These are phyloP conservation scores for Trichoderma asperellum DNA, from an alignment of 2,329 filamentous ascomycete genomes.

Conservation along the genomic window DNA sequence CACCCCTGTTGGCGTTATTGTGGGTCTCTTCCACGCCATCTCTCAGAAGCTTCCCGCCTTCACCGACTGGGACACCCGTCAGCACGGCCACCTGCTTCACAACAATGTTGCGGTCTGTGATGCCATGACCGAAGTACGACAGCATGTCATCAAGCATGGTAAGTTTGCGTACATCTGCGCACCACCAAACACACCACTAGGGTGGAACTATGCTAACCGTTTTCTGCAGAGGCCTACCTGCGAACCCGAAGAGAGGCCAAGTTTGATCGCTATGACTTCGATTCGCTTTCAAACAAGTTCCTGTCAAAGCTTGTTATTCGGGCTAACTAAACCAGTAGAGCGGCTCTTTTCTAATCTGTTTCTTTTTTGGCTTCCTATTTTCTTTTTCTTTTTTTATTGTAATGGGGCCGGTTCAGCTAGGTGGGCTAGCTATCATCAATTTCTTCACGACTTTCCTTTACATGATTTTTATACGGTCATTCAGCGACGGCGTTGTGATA, in stretches of 20 bases:
- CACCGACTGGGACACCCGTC: conserved; percentile 89
- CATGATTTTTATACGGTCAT: conserved; percentile 46
- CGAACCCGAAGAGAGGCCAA: conserved; percentile 76
- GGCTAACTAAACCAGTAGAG: conserved; percentile 66
- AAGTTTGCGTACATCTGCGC: conserved; percentile 44
- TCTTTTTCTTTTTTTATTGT: conserved; percentile 26
- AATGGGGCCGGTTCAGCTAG: conserved; percentile 24
- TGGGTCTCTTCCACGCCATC: conserved; percentile 95
- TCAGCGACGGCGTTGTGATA: conserved; percentile 51
- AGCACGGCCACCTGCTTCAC: conserved; percentile 87
- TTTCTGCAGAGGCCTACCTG: conserved; percentile 77
- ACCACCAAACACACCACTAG: background rate
- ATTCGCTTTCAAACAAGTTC: conserved; percentile 96
- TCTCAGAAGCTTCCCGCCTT: conserved; percentile 94
- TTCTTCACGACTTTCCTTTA: conserved; percentile 36
- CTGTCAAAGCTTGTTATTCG: conserved; percentile 94
- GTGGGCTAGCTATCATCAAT: conserved; percentile 26
- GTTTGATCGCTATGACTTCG: conserved; percentile 91
- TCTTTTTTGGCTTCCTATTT: background rate
- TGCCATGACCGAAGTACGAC: conserved; percentile 92
- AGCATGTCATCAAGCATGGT: conserved; percentile 94
- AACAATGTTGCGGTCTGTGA: conserved; percentile 92
- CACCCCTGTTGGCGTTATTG: conserved; percentile 92
- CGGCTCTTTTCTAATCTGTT: background rate
- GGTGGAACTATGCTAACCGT: conserved; percentile 33